Base-by-base conservation (phyloP, 352 stramenopile species). In the Globisporangium emineosum region DNA sequence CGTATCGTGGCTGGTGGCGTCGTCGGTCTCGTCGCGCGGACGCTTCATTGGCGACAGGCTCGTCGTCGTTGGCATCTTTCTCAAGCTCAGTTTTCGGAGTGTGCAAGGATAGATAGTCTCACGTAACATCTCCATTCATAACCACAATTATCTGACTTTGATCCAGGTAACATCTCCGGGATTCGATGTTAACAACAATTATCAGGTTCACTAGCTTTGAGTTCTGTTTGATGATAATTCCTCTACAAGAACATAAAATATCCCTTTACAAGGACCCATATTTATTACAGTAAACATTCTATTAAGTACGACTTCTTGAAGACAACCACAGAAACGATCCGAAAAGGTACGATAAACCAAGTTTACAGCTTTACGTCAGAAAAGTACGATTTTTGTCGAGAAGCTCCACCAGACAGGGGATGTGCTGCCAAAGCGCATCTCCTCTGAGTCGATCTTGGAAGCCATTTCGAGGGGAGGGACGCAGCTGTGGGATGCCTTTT, bases 41-140 rank as follows among this genome's bases (percentile, higher is more conserved):
- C 62, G 62, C 62, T 67, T 67, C 23, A 37, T 45, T 7, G 54
- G 60, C 15, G 60, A 66, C 27, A 50, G 54, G 43, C 62, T 67
- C 54, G 32, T 67, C 53, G 62, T 49, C 10, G 33, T 47, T 54
- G 43, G 40, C 55, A 51, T 60, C 35, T 23, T 51, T 37, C 51
- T 42, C 19, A 21, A 57, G 51, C 51, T 57, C 29, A 27, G 15
- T 40, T 57, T 57, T 57, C 29, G 15, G 15, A 10, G 9, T 53
- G 21, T 27, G 32, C 13, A 6, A 2, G 10, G 25, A 15, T 2
- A 8, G 49, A 55, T 17, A 23, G 47, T 53, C 23, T 53, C 47
- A 53, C 12, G 15, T 53, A 19, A 19, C 21, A 53, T 30, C 15
- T 45, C 17, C 37, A 45, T 21, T n/a, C 37, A 45, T 45, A 45